Evolutionary conservation across 352 stramenopile species (phyloP).

Genomic region (Pythium aquatile): DNA sequence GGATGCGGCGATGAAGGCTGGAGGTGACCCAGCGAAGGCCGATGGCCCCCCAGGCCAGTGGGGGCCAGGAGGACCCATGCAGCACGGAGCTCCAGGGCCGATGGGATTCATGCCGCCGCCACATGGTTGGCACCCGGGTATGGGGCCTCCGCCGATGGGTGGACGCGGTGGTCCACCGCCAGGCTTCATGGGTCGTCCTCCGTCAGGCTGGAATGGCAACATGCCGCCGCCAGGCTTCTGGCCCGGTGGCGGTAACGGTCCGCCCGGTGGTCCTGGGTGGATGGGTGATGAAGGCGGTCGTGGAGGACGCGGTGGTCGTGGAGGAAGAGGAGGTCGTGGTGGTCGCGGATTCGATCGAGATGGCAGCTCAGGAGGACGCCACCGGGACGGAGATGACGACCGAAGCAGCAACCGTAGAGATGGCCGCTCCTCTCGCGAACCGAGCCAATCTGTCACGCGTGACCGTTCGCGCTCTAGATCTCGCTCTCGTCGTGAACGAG

Average conservation of each 20-base stretch:
- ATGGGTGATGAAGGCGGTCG: slow-evolving; percentile 41
- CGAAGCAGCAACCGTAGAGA: slow-evolving; percentile 14
- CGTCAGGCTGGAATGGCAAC: slow-evolving; percentile 47
- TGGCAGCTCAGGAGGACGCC: slow-evolving; percentile 15
- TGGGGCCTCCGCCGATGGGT: slow-evolving; percentile 45
- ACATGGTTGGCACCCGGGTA: slow-evolving; percentile 65
- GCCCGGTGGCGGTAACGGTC: slow-evolving; percentile 38
- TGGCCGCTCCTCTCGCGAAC: slow-evolving; percentile 35
- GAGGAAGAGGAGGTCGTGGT: slow-evolving; percentile 30
- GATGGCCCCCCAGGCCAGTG: slow-evolving; percentile 22
- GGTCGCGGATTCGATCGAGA: slow-evolving; percentile 24
- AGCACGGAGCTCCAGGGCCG: slow-evolving; percentile 27
- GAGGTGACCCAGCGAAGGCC: slow-evolving; percentile 26
- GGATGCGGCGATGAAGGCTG: slow-evolving; percentile 9
- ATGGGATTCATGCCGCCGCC: slow-evolving; percentile 61
- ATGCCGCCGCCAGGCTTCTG: slow-evolving; percentile 43
- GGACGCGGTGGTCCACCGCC: slow-evolving; percentile 21
- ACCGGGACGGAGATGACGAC: slow-evolving; percentile 38
- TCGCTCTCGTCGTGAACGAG: slow-evolving; percentile 36
- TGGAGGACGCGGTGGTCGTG: slow-evolving; percentile 34
- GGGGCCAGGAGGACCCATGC: slow-evolving; percentile 24
- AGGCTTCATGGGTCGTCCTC: slow-evolving; percentile 32
- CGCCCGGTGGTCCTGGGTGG: slow-evolving; percentile 35
- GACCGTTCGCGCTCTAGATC: slow-evolving; percentile 61
- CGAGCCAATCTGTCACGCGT: slow-evolving; percentile 27